Conservation (phyloP, 768 basidiomycete species). For the Hygrocybe coccinea region DNA sequence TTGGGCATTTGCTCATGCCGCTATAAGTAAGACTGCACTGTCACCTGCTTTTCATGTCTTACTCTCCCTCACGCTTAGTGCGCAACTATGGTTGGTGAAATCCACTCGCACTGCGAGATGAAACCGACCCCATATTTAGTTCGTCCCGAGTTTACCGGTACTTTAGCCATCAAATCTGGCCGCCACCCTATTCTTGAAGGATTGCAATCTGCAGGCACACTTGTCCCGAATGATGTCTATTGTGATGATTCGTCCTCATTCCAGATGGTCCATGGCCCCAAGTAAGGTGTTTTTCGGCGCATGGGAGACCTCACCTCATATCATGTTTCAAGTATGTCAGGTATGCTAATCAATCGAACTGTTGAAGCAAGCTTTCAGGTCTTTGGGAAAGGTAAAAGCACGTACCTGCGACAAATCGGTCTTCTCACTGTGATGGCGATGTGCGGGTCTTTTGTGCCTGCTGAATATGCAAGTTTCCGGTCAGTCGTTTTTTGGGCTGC, state of each 20-base stretch:
- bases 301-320: not conserved
- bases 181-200: conserved; percentile 85
- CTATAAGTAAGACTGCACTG: conserved; percentile 55
- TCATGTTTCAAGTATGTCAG: conserved; percentile 40
- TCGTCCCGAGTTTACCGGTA: conserved; percentile 88
- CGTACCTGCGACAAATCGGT: conserved; percentile 84
- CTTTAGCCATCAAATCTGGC: conserved; percentile 82
- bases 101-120: not conserved
- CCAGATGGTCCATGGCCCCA: conserved; percentile 89
- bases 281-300: conserved; percentile 43
- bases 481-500: conserved; percentile 19
- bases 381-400: conserved; percentile 72
- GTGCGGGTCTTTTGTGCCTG: conserved; percentile 89
- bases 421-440: conserved; percentile 82
- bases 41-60: not conserved
- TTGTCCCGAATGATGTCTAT: conserved; percentile 89
- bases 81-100: conserved; percentile 40
- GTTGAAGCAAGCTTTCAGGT: not conserved
- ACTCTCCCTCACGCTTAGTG: conserved; percentile 29
- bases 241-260: conserved; percentile 81
- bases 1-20: conserved; percentile 79
- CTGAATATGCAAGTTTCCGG: conserved; percentile 89
- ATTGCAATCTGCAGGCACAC: conserved; percentile 57
- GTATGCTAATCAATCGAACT: conserved; percentile 16
- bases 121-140: conserved; percentile 38